phyloP scores from a whole-genome alignment of 169 alveolate genomes.

The Eimeria sp. region DNA sequence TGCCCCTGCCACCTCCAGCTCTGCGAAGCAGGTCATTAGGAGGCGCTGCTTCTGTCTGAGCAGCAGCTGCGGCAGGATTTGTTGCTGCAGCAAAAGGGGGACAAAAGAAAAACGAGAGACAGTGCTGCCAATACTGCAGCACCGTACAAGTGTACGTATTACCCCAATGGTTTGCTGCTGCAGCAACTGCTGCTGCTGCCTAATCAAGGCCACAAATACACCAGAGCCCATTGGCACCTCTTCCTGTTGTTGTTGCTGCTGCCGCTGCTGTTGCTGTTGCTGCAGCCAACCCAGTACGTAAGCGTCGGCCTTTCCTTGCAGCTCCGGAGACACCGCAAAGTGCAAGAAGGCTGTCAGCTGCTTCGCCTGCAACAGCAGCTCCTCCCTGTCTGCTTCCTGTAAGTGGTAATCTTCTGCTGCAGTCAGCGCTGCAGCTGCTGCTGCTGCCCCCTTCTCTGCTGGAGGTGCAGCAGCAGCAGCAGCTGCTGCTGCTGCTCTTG shows the following conservation, averaged over 20 bases:
- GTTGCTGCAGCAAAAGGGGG: constrained; percentile 41
- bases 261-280: constrained; percentile 46
- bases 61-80: constrained; percentile 68
- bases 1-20: constrained; percentile 39
- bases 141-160: constrained; percentile 28
- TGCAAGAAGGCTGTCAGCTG: constrained; percentile 40
- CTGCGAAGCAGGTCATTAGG: constrained; percentile 57
- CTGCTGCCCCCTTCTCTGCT: constrained; percentile 57
- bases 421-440: constrained; percentile 32
- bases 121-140: constrained; percentile 66
- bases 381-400: constrained; percentile 35
- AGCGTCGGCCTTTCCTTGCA: constrained; percentile 41
- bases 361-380: constrained; percentile 58
- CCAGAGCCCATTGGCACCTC: constrained; percentile 2
- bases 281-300: constrained; percentile 23
- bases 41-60: constrained; percentile 63
- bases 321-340: constrained; percentile 42
- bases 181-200: constrained; percentile 59
- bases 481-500: constrained; percentile 42
- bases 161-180: constrained; percentile 32
- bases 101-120: not conserved
- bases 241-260: not conserved
- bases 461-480: constrained; percentile 49
- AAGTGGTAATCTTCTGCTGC: constrained; percentile 55
- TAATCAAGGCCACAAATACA: constrained; percentile 12